Conservation (phyloP, 305 asterid genomes). For the Fraxinus sp. region DNA sequence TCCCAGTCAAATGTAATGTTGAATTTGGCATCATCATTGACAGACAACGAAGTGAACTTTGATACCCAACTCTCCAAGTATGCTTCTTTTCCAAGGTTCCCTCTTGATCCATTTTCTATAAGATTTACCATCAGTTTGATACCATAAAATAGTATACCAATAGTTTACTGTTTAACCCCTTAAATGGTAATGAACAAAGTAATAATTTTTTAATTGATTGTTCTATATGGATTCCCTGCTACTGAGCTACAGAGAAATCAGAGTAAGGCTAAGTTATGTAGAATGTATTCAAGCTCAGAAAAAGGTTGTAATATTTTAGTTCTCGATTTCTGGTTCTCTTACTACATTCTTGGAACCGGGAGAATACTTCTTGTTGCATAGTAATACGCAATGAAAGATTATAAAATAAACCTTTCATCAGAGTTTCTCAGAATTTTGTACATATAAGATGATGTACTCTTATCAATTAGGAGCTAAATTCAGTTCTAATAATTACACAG, state of each 20-base stretch:
- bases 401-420: not conserved
- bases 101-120: constrained; percentile 44
- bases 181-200: not conserved
- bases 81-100: constrained; percentile 63
- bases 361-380: not conserved
- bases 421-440: not conserved
- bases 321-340: not conserved
- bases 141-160: not conserved
- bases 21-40: constrained; percentile 45
- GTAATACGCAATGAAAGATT: not conserved
- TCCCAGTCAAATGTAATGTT: constrained; percentile 59
- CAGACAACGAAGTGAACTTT: constrained; percentile 49
- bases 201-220: not conserved
- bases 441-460: not conserved
- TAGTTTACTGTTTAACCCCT: not conserved
- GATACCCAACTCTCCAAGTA: constrained; percentile 56
- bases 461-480: not conserved
- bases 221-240: not conserved
- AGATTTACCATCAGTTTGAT: not conserved
- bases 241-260: not conserved
- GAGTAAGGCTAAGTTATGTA: not conserved
- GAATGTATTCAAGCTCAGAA: not conserved
- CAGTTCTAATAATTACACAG: not conserved
- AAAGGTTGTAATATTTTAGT: not conserved
- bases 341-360: not conserved